phyloP scores from a whole-genome alignment of 305 asterid species.

The Fraxinus ornus region DNA sequence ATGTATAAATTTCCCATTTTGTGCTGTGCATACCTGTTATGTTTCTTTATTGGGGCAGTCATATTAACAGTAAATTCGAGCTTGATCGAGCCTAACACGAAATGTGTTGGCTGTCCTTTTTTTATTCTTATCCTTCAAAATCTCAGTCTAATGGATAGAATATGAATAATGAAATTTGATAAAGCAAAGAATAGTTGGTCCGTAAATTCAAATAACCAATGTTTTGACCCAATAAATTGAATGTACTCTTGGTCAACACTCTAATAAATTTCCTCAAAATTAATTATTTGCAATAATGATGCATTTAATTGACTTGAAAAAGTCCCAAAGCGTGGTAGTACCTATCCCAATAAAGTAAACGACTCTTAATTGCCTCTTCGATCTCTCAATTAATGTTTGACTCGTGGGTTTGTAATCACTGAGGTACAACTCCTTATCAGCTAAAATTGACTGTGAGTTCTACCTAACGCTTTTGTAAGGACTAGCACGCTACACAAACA shows the following conservation, averaged over 20 bases:
- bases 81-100: not conserved
- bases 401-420: not conserved
- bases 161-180: not conserved
- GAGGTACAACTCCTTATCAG: not conserved
- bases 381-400: not conserved
- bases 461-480: no score
- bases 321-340: not conserved
- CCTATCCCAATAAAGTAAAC: not conserved
- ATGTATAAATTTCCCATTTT: not conserved
- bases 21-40: not conserved
- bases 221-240: not conserved
- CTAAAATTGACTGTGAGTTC: not conserved
- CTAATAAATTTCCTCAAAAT: not conserved
- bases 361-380: not conserved
- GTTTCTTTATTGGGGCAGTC: not conserved
- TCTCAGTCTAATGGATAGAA: not conserved
- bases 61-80: not conserved
- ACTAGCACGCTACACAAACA: no score
- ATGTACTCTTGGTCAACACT: not conserved
- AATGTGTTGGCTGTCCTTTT: not conserved
- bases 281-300: not conserved
- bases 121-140: not conserved
- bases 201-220: not conserved
- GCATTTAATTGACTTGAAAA: not conserved
- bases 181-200: not conserved